Evolutionary conservation across 768 basidiomycete genomes (phyloP).

Genomic region (Termitomyces sp.): DNA sequence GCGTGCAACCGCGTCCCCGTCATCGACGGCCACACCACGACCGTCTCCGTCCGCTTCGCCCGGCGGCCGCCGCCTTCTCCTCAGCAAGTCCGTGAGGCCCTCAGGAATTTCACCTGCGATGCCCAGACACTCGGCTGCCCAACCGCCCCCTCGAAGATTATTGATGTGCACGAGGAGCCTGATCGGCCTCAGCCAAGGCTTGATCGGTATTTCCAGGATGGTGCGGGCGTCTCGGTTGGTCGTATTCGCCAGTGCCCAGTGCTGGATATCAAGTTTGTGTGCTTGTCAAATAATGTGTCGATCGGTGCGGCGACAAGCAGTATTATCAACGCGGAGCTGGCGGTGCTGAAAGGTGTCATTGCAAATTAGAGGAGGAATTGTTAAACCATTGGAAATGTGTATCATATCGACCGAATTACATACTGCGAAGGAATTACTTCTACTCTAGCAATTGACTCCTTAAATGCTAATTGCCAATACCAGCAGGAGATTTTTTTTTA

Average conservation of each 20-base stretch:
- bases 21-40: conserved; percentile 91
- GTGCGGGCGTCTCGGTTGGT: conserved; percentile 89
- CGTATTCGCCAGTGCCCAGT: conserved; percentile 89
- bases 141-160: conserved; percentile 78
- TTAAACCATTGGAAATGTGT: not conserved
- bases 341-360: conserved; percentile 64
- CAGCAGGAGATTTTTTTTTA: too few relatives aligned
- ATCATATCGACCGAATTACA: conserved; percentile 1
- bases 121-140: conserved; percentile 77
- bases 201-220: conserved; percentile 86
- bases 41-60: conserved; percentile 83
- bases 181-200: conserved; percentile 94
- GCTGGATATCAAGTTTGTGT: conserved; percentile 93
- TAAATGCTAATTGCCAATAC: not conserved
- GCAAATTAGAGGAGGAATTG: not conserved
- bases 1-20: conserved; percentile 95
- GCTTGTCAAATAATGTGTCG: conserved; percentile 88
- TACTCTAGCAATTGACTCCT: not conserved
- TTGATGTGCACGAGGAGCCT: conserved; percentile 88
- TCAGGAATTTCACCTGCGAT: conserved; percentile 69
- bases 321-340: conserved; percentile 96
- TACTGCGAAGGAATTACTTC: not conserved
- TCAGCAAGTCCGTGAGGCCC: conserved; percentile 83
- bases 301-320: conserved; percentile 97
- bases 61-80: conserved; percentile 78